A percentile compares a stretch with the other conserved stretches of the same genome.
phyloP scores from a whole-genome alignment of 371 early-diverging fungal species.

The Zychaea mexicana region DNA sequence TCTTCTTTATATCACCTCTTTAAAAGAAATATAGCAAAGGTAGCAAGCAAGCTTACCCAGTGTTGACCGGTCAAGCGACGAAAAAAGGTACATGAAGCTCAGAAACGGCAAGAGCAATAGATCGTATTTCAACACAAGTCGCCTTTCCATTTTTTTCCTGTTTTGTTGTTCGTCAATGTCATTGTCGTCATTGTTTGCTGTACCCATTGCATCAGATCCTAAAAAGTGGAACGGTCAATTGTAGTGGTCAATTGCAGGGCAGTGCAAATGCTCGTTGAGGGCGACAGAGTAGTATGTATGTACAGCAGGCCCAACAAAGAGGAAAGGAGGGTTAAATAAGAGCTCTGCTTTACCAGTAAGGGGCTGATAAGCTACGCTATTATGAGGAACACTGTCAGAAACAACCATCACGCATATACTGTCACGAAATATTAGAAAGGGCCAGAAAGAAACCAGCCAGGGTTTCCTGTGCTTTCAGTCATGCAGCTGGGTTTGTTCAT shows the following conservation, averaged over 20 bases:
- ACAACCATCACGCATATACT: not conserved
- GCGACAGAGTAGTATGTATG: too few species aligned
- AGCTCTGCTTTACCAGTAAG: slow-evolving; percentile 4
- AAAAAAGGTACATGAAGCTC: slow-evolving; percentile 53
- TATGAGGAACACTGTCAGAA: not conserved
- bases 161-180: not conserved
- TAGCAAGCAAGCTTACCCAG: slow-evolving; percentile 27
- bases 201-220: not conserved
- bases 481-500: too few species aligned
- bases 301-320: too few species aligned
- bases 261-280: not conserved
- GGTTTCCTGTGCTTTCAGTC: too few species aligned
- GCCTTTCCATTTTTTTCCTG: not conserved
- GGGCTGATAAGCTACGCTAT: slow-evolving; percentile 33
- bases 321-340: not conserved
- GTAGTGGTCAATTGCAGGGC: not conserved
- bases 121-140: slow-evolving; percentile 49
- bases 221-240: not conserved
- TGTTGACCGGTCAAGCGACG: slow-evolving; percentile 53
- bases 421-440: too few species aligned
- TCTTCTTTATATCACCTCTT: too few species aligned
- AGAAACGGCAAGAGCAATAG: slow-evolving; percentile 48
- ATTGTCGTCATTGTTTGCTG: not conserved
- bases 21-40: not conserved
- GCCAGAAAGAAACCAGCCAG: too few species aligned